phyloP scores from a whole-genome alignment of 1,284 basidiomycete genomes.

The Wolfiporia cocos region DNA sequence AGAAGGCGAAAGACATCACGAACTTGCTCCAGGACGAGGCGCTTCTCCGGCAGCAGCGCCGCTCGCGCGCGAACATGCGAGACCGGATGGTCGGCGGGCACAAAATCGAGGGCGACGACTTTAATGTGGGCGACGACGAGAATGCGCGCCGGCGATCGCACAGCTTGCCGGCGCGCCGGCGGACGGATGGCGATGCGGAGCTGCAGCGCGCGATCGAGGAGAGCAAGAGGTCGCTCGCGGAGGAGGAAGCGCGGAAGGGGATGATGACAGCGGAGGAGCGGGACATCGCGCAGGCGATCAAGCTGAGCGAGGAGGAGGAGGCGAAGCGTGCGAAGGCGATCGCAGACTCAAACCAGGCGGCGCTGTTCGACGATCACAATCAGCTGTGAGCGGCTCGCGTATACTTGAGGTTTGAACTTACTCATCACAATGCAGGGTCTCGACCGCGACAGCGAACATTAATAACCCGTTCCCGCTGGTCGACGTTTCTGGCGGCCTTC shows the following conservation, averaged over 20 bases:
- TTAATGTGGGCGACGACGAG: constrained; percentile 36
- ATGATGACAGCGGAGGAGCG: constrained; percentile 60
- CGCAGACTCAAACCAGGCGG: constrained; percentile 69
- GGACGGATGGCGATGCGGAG: constrained; percentile 70
- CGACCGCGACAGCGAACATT: constrained; percentile 19
- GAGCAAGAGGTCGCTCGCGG: constrained; percentile 73
- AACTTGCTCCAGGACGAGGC: constrained; percentile 90
- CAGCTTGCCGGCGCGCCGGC: constrained; percentile 27
- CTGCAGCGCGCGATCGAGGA: constrained; percentile 80
- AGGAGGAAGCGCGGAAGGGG: constrained; percentile 57
- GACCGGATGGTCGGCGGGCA: constrained; percentile 83
- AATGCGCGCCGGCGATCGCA: constrained; percentile 37
- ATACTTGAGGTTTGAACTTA: background rate
- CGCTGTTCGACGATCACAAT: constrained; percentile 83
- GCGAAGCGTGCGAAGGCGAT: constrained; percentile 60
- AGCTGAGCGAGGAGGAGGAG: constrained; percentile 87
- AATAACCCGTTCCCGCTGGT: constrained; percentile 68
- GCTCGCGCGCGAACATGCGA: constrained; percentile 85
- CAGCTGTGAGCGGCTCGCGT: constrained; percentile 46
- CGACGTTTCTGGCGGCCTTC: constrained; percentile 48
- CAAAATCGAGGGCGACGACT: constrained; percentile 33
- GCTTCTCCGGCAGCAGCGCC: constrained; percentile 82
- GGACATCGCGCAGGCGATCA: constrained; percentile 76
- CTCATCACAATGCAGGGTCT: constrained; percentile 7
- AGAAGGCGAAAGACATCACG: constrained; percentile 99